Base-by-base conservation (phyloP, 2,329 filamentous ascomycete genomes). In the Diaporthe capsici region DNA sequence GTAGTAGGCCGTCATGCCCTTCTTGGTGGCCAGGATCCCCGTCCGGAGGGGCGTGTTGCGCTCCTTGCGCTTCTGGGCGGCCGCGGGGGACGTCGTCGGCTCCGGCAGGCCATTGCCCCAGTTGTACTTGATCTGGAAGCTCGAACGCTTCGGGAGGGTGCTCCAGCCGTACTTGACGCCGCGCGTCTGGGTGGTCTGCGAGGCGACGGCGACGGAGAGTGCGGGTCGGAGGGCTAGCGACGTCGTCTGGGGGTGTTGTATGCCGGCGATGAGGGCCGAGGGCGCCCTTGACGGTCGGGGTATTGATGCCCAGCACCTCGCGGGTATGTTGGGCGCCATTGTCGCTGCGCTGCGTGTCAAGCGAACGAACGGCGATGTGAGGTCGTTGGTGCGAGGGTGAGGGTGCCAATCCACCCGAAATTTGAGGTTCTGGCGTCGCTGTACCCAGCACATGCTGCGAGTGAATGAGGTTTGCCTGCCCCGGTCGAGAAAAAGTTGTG, bases 1-100 rank as follows among this genome's bases (percentile, higher is more conserved):
- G 89, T 94, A 98, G 78, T 98, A 86, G 76, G 94, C 96, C 58
- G 95, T 98, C 94, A 99, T 98, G 84, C 97, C 97, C 87, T 96
- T 96, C 87, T 99, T 99, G 83, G 93, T 90, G 17, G 94, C 95
- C 63, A 99, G 89, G 12, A 95, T 92, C 42, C 97, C 97, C 2
- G 95, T 93, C 39, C 97, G 94, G 57, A 92, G 81, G 1, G 91
- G 91, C 20, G 91, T 90, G 22, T 90, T 91, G 78, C 86, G 87
- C 79, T 87, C 89, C 80, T 87, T 89, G 65, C 91, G 90, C 84
- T 86, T 85, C 76, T 93, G 88, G 9, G 91, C 91, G 13, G 91
- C 91, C 2, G 89, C 90, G 2, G 90, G 90, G 0, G 91, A 90
- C 10, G 89, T 87, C 13, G 89, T 90, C 63, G 88, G 90, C 6